phyloP scores from a whole-genome alignment of 345 rosid species.

The Erodium maritimum region DNA sequence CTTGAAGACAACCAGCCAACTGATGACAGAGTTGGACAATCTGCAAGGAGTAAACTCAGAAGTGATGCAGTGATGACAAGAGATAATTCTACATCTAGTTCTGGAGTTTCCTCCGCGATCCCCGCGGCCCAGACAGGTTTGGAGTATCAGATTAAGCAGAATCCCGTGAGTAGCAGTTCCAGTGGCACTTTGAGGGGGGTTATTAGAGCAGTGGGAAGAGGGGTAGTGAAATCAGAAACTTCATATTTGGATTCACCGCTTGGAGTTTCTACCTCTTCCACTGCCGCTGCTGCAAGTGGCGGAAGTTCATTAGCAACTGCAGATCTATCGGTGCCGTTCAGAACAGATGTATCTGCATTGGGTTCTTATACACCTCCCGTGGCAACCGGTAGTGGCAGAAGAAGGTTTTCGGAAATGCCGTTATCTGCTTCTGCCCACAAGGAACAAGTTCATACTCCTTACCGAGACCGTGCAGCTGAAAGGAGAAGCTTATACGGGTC shows the following conservation, averaged over 20 bases:
- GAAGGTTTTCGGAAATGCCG: slow-evolving; percentile 91
- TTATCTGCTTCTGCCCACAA: slow-evolving; percentile 36
- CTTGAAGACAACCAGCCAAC: slow-evolving; percentile 43
- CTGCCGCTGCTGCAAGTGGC: slow-evolving; percentile 11
- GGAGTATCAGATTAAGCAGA: no score
- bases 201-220: slow-evolving; percentile 65
- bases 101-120: slow-evolving; percentile 26
- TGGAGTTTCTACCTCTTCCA: slow-evolving; percentile 20
- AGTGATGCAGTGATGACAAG: slow-evolving; percentile 29
- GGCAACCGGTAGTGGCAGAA: slow-evolving; percentile 62
- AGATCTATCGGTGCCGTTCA: slow-evolving; percentile 47
- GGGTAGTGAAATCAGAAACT: slow-evolving; percentile 31
- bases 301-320: slow-evolving; percentile 31
- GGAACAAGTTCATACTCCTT: slow-evolving; percentile 57
- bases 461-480: slow-evolving; percentile 98
- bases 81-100: slow-evolving; percentile 26
- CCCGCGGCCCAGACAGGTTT: slow-evolving; percentile 18
- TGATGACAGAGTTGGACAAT: slow-evolving; percentile 46
- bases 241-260: slow-evolving; percentile 21
- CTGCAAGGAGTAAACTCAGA: slow-evolving; percentile 40
- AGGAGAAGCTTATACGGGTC: slow-evolving; percentile 95
- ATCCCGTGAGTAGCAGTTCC: slow-evolving; percentile 48
- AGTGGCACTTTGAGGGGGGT: slow-evolving; percentile 85
- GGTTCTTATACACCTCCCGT: slow-evolving; percentile 48
- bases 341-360: slow-evolving; percentile 66